Conservation (phyloP, 2,329 filamentous ascomycete genomes). For the Alternaria postmessia region DNA sequence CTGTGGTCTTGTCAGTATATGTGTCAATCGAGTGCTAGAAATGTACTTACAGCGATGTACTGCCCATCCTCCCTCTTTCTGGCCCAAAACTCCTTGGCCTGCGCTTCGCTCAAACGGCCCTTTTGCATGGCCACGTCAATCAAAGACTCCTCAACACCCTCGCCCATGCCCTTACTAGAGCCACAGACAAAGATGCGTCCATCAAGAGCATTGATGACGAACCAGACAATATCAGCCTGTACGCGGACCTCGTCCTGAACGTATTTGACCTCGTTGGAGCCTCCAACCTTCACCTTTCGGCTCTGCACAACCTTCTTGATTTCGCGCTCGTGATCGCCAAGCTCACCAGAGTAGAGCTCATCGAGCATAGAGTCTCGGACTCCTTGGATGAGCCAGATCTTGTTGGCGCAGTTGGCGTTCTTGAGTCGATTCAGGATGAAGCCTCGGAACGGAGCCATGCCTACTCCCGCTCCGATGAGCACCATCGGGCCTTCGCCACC, state of each 20-base stretch:
- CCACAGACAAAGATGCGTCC: conserved; percentile 97
- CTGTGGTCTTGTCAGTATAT: conserved; percentile 4
- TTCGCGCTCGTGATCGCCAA: conserved; percentile 70
- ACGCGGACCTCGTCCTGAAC: conserved; percentile 93
- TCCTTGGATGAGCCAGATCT: conserved; percentile 95
- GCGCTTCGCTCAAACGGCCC: conserved; percentile 82
- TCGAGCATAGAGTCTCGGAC: conserved; percentile 93
- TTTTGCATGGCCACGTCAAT: conserved; percentile 92
- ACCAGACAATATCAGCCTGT: conserved; percentile 98
- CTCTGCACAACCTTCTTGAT: conserved; percentile 62
- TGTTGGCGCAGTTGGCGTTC: conserved; percentile 95
- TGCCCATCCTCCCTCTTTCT: conserved; percentile 91
- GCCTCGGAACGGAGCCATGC: conserved; percentile 95
- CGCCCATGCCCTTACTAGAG: conserved; percentile 95
- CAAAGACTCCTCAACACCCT: conserved; percentile 88
- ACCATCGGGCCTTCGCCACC: conserved; percentile 96
- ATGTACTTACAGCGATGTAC: conserved; percentile 79
- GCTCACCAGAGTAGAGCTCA: conserved; percentile 95
- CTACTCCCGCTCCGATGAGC: conserved; percentile 93
- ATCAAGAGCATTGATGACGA: conserved; percentile 94
- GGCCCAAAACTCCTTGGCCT: conserved; percentile 87
- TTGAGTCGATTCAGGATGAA: conserved; percentile 95
- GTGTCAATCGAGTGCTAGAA: background rate
- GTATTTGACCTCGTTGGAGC: conserved; percentile 76
- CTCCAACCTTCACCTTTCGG: conserved; percentile 53